Base-by-base conservation (phyloP, 306 rosid species). In the Vachellia collinsii region DNA sequence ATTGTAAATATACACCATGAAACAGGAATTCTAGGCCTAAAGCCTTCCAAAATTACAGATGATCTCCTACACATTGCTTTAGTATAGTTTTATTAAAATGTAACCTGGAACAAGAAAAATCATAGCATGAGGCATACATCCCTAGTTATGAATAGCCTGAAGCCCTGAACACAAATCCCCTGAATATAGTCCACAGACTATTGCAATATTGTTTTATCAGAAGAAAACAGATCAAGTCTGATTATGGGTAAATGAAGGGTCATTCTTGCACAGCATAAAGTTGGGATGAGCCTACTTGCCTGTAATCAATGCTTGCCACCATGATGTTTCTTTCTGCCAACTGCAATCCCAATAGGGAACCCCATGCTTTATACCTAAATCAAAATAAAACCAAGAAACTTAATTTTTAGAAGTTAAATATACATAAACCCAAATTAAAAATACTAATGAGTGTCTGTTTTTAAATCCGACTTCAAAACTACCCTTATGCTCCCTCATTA, bases 291-390 rank as follows among this genome's bases (percentile, higher is more conserved):
- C 77, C 48, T 81, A 90, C 83, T 83, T 87, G 92, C 99, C 98
- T 90, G 92, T 96, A 96, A 89, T 96, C 99, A 73, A 88, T 0
- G 82, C 94, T 89, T 70, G 99, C 99, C 82, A 96, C 99, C 8
- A 96, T 86, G 78, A 96, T 85, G 80, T 84, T 95, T 88, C 97
- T 88, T 85, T 96, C 97, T 63, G 97, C 98, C 84, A 96, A 86
- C 82, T 87, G 94, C 53, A 90, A 79, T 79, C 98, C 99, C 83
- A 93, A 85, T 82, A 96, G 90, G 72, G 97, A 82, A 74, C 99
- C 99, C 98, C 99, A 96, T 56, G 99, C 98, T 91, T 96, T 96
- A 79, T 96, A 88, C 91, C 99, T 96, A 71, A 82, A 86, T 72
- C 79, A 82, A 69, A 80, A 81, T n/a, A 64, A 85, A 77, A 25